phyloP scores from a whole-genome alignment of 768 basidiomycete genomes.

The Suillus brevipes region DNA sequence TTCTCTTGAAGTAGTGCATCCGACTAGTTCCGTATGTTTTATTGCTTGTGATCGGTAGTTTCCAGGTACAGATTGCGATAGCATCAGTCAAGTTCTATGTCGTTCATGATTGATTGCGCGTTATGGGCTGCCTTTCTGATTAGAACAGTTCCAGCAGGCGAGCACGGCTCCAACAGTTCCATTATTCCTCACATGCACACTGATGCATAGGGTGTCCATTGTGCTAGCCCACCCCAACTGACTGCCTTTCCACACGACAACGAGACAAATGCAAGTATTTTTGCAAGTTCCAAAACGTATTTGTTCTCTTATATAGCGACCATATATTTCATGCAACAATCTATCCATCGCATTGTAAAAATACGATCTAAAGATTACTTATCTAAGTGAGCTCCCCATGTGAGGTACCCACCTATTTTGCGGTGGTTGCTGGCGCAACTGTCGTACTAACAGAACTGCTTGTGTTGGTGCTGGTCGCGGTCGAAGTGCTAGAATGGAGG shows the following conservation, averaged over 20 bases:
- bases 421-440: neutral
- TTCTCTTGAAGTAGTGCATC: neutral
- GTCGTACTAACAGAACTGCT: constrained; percentile 18
- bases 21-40: too few species aligned
- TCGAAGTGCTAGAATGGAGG: neutral
- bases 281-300: neutral
- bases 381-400: neutral
- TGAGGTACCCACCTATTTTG: neutral
- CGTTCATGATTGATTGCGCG: neutral
- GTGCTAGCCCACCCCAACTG: neutral
- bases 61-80: neutral
- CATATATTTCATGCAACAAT: neutral
- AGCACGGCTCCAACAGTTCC: neutral
- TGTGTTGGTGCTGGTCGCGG: constrained; percentile 2
- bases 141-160: neutral
- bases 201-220: neutral
- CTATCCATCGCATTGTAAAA: neutral
- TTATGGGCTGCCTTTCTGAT: neutral
- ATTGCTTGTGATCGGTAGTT: neutral
- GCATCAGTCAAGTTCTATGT: neutral
- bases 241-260: neutral
- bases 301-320: neutral
- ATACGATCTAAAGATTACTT: neutral
- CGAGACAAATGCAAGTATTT: neutral
- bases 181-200: neutral